These are phyloP conservation scores for Boletus rubescentipes DNA, from an alignment of 768 basidiomycete genomes.

Conservation along the genomic window DNA sequence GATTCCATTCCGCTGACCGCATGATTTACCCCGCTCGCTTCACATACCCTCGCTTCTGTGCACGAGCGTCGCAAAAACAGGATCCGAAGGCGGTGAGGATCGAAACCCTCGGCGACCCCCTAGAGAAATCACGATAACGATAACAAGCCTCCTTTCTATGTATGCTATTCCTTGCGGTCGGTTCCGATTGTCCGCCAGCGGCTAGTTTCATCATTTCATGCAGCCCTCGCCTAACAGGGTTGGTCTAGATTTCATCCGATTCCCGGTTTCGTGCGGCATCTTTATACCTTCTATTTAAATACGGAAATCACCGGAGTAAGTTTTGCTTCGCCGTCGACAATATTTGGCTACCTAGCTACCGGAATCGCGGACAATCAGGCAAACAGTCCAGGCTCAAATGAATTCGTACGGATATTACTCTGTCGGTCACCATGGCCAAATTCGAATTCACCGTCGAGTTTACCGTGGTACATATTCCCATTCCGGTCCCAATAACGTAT, in stretches of 20 bases:
- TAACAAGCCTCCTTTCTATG: slow-evolving; percentile 5
- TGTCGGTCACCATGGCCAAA: neutral
- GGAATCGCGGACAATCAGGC: neutral
- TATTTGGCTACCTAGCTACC: too few species aligned
- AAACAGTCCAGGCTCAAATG: neutral
- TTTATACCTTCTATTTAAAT: neutral
- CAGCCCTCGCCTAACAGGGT: slow-evolving; percentile 10
- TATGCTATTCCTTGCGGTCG: slow-evolving; percentile 1
- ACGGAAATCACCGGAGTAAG: neutral
- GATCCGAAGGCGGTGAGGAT: slow-evolving; percentile 20
- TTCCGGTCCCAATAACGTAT: neutral
- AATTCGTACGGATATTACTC: neutral
- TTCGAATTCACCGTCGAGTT: neutral
- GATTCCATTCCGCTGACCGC: slow-evolving; percentile 5
- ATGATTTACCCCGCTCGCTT: slow-evolving; percentile 14
- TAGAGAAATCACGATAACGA: slow-evolving; percentile 7
- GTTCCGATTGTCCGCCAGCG: neutral
- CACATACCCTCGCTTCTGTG: slow-evolving; percentile 21
- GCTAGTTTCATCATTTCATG: slow-evolving; percentile 22
- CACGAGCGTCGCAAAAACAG: slow-evolving; percentile 22
- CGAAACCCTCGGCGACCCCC: slow-evolving; percentile 13
- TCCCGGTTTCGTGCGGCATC: neutral
- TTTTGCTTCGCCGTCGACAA: neutral
- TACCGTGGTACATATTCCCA: too few species aligned
- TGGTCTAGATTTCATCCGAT: slow-evolving; percentile 9